A percentile compares a stretch with the other conserved stretches of the same genome.
Evolutionary conservation across 306 rosid genomes (phyloP).

Genomic region (Argentina anserina): DNA sequence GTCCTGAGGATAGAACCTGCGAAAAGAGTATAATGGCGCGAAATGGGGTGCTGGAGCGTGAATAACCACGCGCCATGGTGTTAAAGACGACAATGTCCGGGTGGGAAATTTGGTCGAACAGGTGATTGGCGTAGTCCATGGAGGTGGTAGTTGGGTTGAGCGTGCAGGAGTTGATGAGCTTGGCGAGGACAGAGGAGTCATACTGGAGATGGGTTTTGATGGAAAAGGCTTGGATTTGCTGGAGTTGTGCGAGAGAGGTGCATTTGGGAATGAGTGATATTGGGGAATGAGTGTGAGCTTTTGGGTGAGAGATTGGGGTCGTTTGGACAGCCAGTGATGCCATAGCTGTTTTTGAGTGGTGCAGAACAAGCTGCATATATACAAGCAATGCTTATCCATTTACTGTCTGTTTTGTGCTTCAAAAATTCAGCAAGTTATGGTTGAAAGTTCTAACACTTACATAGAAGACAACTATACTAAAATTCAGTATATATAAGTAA

Average conservation of each 20-base stretch:
- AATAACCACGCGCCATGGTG: constrained; percentile 67
- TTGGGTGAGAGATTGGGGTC: constrained; percentile 37
- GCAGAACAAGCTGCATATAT: neutral
- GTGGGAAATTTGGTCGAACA: constrained; percentile 61
- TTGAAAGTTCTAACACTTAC: neutral
- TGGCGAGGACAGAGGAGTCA: constrained; percentile 39
- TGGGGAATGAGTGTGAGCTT: constrained; percentile 28
- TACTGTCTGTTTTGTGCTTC: neutral
- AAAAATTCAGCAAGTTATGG: neutral
- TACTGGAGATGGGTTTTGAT: constrained; percentile 63
- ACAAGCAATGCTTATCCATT: neutral
- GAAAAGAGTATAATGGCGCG: constrained; percentile 48
- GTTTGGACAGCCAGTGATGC: constrained; percentile 38
- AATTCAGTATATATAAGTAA: too few species aligned
- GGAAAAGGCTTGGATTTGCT: constrained; percentile 71
- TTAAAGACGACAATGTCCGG: constrained; percentile 62
- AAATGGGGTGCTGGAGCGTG: constrained; percentile 52
- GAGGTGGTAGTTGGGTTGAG: constrained; percentile 33
- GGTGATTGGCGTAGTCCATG: constrained; percentile 55
- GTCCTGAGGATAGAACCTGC: constrained; percentile 28
- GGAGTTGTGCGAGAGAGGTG: constrained; percentile 51
- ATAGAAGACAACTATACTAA: too few species aligned
- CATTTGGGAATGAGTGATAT: constrained; percentile 64
- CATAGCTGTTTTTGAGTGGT: constrained; percentile 26
- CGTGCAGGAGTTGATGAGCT: constrained; percentile 62